Conservation (phyloP, 2,329 filamentous ascomycete genomes). For the Chaetothyriales sp. region DNA sequence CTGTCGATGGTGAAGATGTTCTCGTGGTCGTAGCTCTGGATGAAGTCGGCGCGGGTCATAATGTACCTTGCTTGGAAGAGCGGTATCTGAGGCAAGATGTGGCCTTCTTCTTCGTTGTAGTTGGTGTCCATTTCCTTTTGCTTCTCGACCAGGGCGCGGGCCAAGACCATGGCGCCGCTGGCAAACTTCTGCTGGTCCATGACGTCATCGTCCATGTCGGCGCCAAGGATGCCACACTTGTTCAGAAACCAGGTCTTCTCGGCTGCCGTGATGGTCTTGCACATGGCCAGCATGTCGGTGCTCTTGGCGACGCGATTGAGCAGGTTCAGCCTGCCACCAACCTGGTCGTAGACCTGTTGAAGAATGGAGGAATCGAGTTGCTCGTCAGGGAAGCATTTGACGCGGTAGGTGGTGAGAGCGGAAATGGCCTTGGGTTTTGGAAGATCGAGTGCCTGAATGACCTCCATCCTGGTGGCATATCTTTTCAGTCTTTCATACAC, state of each 20-base stretch:
- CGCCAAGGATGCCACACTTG: slow-evolving; percentile 63
- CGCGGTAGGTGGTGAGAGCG: slow-evolving; percentile 68
- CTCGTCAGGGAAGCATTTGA: slow-evolving; percentile 57
- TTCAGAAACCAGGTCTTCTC: slow-evolving; percentile 72
- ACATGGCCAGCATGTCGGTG: slow-evolving; percentile 63
- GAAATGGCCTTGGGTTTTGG: slow-evolving; percentile 62
- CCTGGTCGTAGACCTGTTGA: slow-evolving; percentile 67
- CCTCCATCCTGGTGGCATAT: slow-evolving; percentile 86
- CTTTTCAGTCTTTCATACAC: slow-evolving; percentile 90
- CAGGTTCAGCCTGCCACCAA: slow-evolving; percentile 80
- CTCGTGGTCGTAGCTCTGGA: slow-evolving; percentile 78
- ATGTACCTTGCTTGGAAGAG: slow-evolving; percentile 76
- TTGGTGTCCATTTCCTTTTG: slow-evolving; percentile 53
- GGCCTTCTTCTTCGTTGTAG: slow-evolving; percentile 54
- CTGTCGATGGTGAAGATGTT: slow-evolving; percentile 94
- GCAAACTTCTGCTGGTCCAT: slow-evolving; percentile 98
- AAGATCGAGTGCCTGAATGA: slow-evolving; percentile 73
- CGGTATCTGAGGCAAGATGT: slow-evolving; percentile 65
- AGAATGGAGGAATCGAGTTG: slow-evolving; percentile 41
- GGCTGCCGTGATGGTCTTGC: slow-evolving; percentile 54
- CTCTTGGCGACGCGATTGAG: slow-evolving; percentile 84
- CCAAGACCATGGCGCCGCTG: slow-evolving; percentile 84
- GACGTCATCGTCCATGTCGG: slow-evolving; percentile 84
- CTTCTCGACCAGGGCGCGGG: slow-evolving; percentile 75
- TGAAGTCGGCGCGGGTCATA: slow-evolving; percentile 93